phyloP scores from a whole-genome alignment of 441 rosid species.

The Theobroma grandiflorum region DNA sequence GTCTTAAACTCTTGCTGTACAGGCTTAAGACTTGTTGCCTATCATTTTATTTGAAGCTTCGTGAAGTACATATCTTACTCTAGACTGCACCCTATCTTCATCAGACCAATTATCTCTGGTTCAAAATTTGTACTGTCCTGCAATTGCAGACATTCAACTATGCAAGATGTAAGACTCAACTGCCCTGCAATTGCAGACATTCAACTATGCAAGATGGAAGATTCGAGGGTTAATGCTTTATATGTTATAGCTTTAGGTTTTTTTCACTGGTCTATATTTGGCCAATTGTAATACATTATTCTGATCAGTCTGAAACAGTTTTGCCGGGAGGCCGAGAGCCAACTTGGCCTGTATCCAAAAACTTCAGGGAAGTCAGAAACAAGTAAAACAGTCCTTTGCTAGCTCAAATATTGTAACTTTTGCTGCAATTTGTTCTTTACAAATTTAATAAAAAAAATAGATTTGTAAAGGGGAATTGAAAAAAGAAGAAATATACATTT shows the following conservation, averaged over 20 bases:
- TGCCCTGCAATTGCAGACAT: too few relatives aligned
- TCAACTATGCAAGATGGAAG: too few relatives aligned
- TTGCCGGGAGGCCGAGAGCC: neutral
- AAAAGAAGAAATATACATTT: neutral
- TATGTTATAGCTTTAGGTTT: neutral
- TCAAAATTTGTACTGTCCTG: neutral
- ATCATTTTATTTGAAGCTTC: conserved; percentile 5
- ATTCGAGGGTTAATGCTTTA: neutral
- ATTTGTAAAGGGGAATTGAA: neutral
- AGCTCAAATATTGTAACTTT: neutral
- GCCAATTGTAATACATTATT: neutral
- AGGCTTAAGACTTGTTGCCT: neutral
- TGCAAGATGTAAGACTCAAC: neutral
- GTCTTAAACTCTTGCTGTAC: neutral
- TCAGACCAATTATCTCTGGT: neutral
- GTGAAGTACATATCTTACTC: neutral
- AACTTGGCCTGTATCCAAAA: neutral
- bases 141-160: conserved; percentile 2
- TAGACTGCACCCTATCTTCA: neutral
- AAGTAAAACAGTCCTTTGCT: neutral
- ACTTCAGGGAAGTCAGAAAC: neutral
- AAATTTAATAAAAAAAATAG: conserved; percentile 13
- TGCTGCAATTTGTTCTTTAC: neutral
- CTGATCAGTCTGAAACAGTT: neutral
- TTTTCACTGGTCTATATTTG: neutral